Conservation (phyloP, 2,329 filamentous ascomycete species). For the Penicillium sumatraense region DNA sequence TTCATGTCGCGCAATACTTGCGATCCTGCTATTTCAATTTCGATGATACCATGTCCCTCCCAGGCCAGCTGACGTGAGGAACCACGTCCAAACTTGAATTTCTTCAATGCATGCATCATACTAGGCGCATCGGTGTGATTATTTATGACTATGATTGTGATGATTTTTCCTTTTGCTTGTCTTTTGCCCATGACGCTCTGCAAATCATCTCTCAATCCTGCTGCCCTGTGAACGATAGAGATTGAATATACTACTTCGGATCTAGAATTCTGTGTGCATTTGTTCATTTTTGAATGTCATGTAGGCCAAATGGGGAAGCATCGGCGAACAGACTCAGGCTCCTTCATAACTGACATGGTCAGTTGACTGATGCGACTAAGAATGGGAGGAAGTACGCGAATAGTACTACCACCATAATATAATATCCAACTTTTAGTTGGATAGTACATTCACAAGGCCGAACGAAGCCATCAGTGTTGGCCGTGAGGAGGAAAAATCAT, state of each 20-base stretch:
- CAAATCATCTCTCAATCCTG: background rate
- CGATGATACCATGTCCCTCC: slow-evolving; percentile 21
- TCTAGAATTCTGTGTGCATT: background rate
- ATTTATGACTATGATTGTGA: background rate
- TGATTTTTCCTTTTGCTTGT: slow-evolving; percentile 5
- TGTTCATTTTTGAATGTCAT: background rate
- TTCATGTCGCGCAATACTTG: slow-evolving; percentile 11
- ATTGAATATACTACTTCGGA: background rate
- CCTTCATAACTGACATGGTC: too few species aligned
- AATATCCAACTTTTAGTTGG: too few species aligned
- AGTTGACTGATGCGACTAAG: too few species aligned
- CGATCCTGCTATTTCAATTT: slow-evolving; percentile 7
- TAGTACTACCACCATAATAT: too few species aligned
- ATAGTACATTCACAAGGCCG: too few species aligned
- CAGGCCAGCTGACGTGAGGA: slow-evolving; percentile 8
- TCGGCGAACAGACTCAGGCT: too few species aligned
- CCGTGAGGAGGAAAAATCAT: too few species aligned
- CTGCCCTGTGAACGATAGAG: background rate
- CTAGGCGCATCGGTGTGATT: slow-evolving; percentile 1
- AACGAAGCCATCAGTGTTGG: too few species aligned
- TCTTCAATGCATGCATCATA: slow-evolving; percentile 11
- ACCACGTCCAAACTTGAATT: slow-evolving; percentile 14
- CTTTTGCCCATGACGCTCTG: background rate
- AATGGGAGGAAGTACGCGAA: too few species aligned
- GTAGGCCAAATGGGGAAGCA: too few species aligned